phyloP scores from a whole-genome alignment of 1,284 basidiomycete species.

The Ustilago cynodontis region DNA sequence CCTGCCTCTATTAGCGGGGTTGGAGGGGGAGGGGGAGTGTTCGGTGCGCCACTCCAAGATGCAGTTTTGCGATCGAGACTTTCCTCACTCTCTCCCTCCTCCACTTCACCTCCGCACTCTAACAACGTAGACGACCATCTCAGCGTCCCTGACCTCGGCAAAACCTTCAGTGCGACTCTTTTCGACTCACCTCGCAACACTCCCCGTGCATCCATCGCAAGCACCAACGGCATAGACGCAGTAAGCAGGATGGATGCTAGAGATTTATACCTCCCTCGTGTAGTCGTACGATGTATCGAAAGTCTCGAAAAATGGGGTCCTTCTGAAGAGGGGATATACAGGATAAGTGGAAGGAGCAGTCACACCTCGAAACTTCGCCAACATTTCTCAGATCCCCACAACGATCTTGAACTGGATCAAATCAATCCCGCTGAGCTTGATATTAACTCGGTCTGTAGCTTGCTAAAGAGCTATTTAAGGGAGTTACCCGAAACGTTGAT shows the following conservation, averaged over 20 bases:
- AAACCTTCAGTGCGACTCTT: conserved; percentile 33
- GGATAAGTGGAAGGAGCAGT: conserved; percentile 63
- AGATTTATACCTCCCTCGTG: conserved; percentile 50
- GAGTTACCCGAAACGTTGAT: conserved; percentile 62
- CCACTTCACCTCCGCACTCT: neutral
- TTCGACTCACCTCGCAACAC: conserved; percentile 32
- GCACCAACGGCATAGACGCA: conserved; percentile 16
- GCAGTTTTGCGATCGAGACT: conserved; percentile 56
- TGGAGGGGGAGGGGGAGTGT: conserved; percentile 33
- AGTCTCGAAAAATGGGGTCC: conserved; percentile 62
- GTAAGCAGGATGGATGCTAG: conserved; percentile 50
- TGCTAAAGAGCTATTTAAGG: conserved; percentile 65
- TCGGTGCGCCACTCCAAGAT: conserved; percentile 59
- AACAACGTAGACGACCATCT: conserved; percentile 21
- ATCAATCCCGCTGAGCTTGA: conserved; percentile 66
- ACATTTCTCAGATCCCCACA: conserved; percentile 48
- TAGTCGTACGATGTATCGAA: conserved; percentile 65
- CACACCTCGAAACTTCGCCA: conserved; percentile 61
- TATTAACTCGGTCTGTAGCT: conserved; percentile 67
- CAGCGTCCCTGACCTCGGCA: conserved; percentile 47
- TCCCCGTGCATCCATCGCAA: conserved; percentile 28
- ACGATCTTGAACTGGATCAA: conserved; percentile 56
- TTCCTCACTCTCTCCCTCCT: conserved; percentile 7
- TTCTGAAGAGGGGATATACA: conserved; percentile 66
- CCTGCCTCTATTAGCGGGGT: neutral